Base-by-base conservation (phyloP, 768 basidiomycete genomes). In the Serendipita sp. region DNA sequence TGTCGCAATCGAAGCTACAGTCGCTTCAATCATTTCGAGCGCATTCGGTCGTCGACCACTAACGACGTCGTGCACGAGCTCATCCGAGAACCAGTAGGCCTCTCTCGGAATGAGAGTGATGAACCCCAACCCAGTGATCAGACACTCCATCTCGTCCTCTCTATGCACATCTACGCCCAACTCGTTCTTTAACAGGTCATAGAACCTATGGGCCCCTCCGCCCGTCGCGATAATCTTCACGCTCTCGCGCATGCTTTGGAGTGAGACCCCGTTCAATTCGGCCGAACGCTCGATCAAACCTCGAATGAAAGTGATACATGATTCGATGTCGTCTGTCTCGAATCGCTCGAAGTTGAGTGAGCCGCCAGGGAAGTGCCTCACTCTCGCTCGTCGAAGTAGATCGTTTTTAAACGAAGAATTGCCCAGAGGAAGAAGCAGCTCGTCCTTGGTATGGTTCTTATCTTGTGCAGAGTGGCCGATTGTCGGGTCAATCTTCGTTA, bases 141-240 rank as follows among this genome's bases (percentile, higher is more conserved):
- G 76, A 71, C 96, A 97, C 76, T 92, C 95, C 96, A 99, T 98
- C 80, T 99, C 96, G 73, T 98, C 96, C 75, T 98, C 95, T 65
- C 87, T 76, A 67, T 79, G 77, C 47, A 97, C 92, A 71, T 94
- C 92, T 62, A 98, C 90, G 32, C 79, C 83, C 13, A 97, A 77
- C 68, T 82, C 83, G 24, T 77, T 77, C 62, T 78, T 78, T 73
- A 99, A 87, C 63, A 89, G 76, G 70, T 89, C 87, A 74, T 94
- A 86, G 76, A 94, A 98, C 71, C 83, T 86, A 79, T 96, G 92
- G 46, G 95, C 95, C 44, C 96, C 96, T 16, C 96, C 96, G 16
- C 96, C 96, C 0, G 96, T 99, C 3, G 94, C 94, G 84, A 97
- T 89, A 70, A 99, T 92, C 78, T 94, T 92, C 70, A 99, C 93